Evolutionary conservation across 2,329 filamentous ascomycete species (phyloP), one percentile per base, ranked within the genome.

Genomic region (Didymella keratinophila): DNA sequence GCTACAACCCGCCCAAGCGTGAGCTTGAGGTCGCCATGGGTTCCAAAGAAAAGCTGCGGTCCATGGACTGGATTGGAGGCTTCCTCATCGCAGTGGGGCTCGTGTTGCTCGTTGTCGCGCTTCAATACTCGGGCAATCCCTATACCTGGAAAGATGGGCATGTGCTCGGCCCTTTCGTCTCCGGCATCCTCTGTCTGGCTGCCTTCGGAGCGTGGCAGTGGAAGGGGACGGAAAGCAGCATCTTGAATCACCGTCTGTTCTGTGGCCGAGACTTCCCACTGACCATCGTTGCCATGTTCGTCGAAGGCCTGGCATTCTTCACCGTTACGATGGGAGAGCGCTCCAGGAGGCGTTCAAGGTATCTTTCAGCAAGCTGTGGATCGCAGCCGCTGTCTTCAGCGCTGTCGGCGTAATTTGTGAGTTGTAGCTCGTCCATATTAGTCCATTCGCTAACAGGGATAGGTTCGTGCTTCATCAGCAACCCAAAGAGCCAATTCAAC

Each of bases 1-100:
- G 46, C n/a, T 49, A 49, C 23, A 49, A 49, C 18, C 46, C 46
- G 7, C 46, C 46, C 23, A 36, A 37, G 23, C 46, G 46, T 7
- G 46, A 49, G 23, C 32, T 49, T 16, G 32, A 36, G 21, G 23
- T 49, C 3, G 14, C 46, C 7, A 49, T 37, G 23, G 23, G 20
- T 21, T 32, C 27, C 16, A 46, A 23, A 30, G 44, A 39, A 9
- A 49, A 39, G 34, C 10, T 41, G 6, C 21, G 34, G 27, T 16
- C 7, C 16, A 49, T 49, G 46, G 46, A 49, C 46, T 49, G 46
- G 46, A 49, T 41, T 20, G 46, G 46, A 5, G 20, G 21, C 21
- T 12, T 27, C 34, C 32, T 39, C 16, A 41, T 49, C 23, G 46
- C 46, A n/a, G 7, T 21, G 5, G 46, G 46, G 3, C 46, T 49